A percentile compares a stretch with the other conserved stretches of the same genome.
These are phyloP conservation scores for Solanum chilense DNA, from an alignment of 257 asterid species.

Conservation along the genomic window DNA sequence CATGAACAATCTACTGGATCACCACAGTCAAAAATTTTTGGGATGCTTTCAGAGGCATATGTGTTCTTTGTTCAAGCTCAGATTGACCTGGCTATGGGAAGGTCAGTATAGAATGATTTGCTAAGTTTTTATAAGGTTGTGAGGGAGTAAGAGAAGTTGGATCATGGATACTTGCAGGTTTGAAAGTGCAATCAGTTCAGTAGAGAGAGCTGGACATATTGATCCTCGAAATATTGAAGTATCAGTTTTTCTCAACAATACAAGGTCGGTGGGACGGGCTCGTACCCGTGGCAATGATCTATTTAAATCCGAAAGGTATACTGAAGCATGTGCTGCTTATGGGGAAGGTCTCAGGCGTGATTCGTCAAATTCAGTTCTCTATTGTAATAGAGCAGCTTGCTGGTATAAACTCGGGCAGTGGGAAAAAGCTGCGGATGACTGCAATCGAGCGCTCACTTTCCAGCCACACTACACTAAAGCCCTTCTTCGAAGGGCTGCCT, in stretches of 20 bases:
- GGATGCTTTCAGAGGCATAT: constrained; percentile 65
- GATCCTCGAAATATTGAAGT: constrained; percentile 61
- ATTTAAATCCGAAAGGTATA: constrained; percentile 76
- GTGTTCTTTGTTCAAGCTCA: constrained; percentile 53
- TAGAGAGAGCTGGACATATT: constrained; percentile 51
- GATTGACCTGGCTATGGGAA: constrained; percentile 69
- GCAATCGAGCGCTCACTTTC: constrained; percentile 69
- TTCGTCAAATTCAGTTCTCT: constrained; percentile 77
- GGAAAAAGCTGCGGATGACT: constrained; percentile 72
- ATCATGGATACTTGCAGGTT: constrained; percentile 41
- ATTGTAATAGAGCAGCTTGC: constrained; percentile 96
- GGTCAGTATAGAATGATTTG: constrained; percentile 29
- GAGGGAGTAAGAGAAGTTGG: neutral
- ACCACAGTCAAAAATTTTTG: constrained; percentile 42
- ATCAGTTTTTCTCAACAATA: constrained; percentile 35
- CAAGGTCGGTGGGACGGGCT: constrained; percentile 56
- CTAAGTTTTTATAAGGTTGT: neutral
- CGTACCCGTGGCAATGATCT: constrained; percentile 88
- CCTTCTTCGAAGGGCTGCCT: constrained; percentile 82
- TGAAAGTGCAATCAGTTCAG: constrained; percentile 50
- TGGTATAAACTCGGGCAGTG: constrained; percentile 80
- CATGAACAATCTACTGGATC: constrained; percentile 4
- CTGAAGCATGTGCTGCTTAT: constrained; percentile 90
- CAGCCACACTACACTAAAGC: constrained; percentile 81
- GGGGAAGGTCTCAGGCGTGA: constrained; percentile 75